These are phyloP conservation scores for Fraxinus latifolia DNA, from an alignment of 305 asterid species.

Conservation along the genomic window DNA sequence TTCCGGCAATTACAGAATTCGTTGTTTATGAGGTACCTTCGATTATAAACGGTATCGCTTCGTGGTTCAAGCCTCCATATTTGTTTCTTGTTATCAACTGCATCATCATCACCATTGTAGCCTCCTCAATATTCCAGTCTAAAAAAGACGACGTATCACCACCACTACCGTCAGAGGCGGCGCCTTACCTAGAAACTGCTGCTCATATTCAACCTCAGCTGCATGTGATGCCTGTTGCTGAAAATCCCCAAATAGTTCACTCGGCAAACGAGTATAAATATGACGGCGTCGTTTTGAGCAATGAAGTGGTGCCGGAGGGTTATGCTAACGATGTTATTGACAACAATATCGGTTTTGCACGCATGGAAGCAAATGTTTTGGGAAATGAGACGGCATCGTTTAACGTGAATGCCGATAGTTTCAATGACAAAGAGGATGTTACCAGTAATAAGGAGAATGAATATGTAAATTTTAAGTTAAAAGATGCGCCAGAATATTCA, in stretches of 20 bases:
- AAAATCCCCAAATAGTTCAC: background rate
- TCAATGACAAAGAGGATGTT: constrained; percentile 25
- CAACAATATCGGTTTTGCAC: constrained; percentile 9
- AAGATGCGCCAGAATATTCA: background rate
- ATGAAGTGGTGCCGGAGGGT: constrained; percentile 16
- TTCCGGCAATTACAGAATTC: constrained; percentile 44
- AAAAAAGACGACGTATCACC: constrained; percentile 28
- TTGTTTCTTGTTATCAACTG: constrained; percentile 65
- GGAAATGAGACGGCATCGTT: background rate
- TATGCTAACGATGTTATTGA: background rate
- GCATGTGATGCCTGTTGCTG: background rate
- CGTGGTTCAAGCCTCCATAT: constrained; percentile 73
- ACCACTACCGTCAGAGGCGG: background rate
- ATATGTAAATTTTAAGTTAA: constrained; percentile 27
- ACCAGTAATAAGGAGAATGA: constrained; percentile 51
- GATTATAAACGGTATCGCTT: constrained; percentile 48
- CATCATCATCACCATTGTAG: constrained; percentile 68
- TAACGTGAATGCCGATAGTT: constrained; percentile 16
- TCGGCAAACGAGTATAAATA: constrained; percentile 17
- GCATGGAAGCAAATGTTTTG: constrained; percentile 1
- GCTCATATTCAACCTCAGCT: constrained; percentile 7
- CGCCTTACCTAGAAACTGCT: constrained; percentile 1
- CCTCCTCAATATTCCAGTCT: constrained; percentile 58
- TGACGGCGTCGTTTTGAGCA: constrained; percentile 25
- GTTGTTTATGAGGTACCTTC: constrained; percentile 48